Evolutionary conservation across 2,329 filamentous ascomycete genomes (phyloP).

Genomic region (Penicillium thymicola): DNA sequence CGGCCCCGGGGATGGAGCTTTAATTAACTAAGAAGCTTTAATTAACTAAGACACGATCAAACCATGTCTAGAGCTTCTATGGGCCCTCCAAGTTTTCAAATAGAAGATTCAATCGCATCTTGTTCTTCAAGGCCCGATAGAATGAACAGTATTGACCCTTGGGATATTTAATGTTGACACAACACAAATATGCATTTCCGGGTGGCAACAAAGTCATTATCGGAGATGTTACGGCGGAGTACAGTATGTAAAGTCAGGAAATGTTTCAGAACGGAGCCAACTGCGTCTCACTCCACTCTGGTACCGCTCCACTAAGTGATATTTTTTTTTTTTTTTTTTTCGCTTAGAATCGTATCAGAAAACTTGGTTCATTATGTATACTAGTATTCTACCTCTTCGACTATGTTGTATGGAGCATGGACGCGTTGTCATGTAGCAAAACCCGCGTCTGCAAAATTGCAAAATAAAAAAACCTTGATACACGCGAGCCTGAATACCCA

Average conservation of each 20-base stretch:
- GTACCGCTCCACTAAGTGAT: constrained; percentile 1
- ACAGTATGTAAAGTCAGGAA: constrained; percentile 2
- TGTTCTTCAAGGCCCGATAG: not conserved
- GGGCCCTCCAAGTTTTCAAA: not conserved
- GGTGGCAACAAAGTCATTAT: constrained; percentile 5
- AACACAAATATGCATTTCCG: not conserved
- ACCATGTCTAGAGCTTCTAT: constrained; percentile 3
- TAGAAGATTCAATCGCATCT: not conserved
- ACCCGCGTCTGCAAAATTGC: too few species aligned
- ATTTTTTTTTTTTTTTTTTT: not conserved
- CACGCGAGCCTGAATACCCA: not conserved
- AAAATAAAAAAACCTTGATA: not conserved
- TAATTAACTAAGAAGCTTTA: not conserved
- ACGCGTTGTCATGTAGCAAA: not conserved
- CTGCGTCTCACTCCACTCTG: constrained; percentile 4
- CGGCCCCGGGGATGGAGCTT: not conserved
- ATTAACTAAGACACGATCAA: not conserved
- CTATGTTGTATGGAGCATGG: not conserved
- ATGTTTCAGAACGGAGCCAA: constrained; percentile 10
- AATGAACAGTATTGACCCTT: not conserved
- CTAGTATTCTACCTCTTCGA: not conserved
- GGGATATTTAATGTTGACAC: not conserved
- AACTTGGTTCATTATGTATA: not conserved
- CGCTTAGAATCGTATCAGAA: not conserved
- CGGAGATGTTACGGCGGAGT: not conserved